A percentile compares a stretch with the other conserved stretches of the same genome.
Conservation (phyloP, 768 basidiomycete species). For the Serendipita vermifera region DNA sequence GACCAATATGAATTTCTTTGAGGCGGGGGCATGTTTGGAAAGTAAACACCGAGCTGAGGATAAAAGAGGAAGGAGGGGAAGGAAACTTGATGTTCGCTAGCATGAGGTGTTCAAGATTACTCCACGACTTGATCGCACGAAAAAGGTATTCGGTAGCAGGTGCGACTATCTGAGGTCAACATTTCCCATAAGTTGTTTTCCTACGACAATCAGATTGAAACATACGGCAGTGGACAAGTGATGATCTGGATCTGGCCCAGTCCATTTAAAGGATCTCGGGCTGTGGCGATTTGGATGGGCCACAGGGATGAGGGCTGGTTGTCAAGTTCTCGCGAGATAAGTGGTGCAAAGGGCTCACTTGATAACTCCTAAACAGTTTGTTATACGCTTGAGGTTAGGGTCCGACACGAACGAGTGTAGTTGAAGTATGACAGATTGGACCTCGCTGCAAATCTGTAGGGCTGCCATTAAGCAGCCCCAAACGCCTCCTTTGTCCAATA, state of each 20-base stretch:
- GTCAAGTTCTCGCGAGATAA: background rate
- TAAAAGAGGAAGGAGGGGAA: conserved; percentile 25
- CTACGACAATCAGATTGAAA: conserved; percentile 9
- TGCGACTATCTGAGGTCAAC: conserved; percentile 31
- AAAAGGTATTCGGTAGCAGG: conserved; percentile 29
- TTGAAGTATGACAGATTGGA: conserved; percentile 26
- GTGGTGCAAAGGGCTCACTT: conserved; percentile 24
- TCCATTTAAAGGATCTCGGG: conserved; percentile 41
- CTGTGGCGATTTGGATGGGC: conserved; percentile 20
- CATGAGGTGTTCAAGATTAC: conserved; percentile 32
- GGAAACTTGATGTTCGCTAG: conserved; percentile 36
- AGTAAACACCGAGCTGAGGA: conserved; percentile 12
- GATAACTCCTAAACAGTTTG: conserved; percentile 24
- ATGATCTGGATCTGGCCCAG: conserved; percentile 47
- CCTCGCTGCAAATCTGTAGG: conserved; percentile 20
- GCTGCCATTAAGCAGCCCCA: conserved; percentile 20
- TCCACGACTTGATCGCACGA: conserved; percentile 30
- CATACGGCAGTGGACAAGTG: conserved; percentile 50
- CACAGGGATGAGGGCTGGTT: conserved; percentile 3
- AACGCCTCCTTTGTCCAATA: conserved; percentile 9
- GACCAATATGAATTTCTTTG: conserved; percentile 33
- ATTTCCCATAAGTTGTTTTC: background rate
- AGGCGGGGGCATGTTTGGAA: background rate
- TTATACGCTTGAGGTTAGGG: conserved; percentile 21
- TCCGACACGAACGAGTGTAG: conserved; percentile 30